phyloP scores from a whole-genome alignment of 2,329 filamentous ascomycete species.

The Metarhizium brunneum region DNA sequence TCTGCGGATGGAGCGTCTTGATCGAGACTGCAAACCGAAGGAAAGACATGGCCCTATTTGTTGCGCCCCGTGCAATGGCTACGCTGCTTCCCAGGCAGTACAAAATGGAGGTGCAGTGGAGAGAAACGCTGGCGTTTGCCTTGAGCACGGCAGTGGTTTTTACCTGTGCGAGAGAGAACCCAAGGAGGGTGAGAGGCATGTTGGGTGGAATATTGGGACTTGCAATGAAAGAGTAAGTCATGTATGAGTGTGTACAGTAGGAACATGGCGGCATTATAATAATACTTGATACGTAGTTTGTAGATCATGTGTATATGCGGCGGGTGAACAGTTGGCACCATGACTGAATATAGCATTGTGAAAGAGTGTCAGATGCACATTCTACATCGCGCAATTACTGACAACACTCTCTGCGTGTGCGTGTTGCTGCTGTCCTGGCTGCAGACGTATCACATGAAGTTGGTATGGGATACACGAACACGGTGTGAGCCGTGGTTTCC shows the following conservation, averaged over 20 bases:
- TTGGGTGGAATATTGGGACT: constrained; percentile 50
- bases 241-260: background rate
- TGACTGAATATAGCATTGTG: too few relatives aligned
- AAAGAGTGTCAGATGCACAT: too few relatives aligned
- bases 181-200: constrained; percentile 55
- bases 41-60: constrained; percentile 72
- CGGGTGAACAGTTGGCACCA: too few relatives aligned
- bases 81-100: constrained; percentile 68
- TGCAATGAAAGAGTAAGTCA: constrained; percentile 32
- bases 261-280: too few relatives aligned
- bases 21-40: constrained; percentile 57
- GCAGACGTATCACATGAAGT: too few relatives aligned
- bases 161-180: constrained; percentile 55
- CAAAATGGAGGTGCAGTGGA: constrained; percentile 50
- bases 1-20: constrained; percentile 77
- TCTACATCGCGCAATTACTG: too few relatives aligned
- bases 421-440: too few relatives aligned
- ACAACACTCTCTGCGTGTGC: too few relatives aligned
- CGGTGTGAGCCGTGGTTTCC: too few relatives aligned
- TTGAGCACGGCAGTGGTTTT: constrained; percentile 61
- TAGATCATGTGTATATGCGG: too few relatives aligned
- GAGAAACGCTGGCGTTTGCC: constrained; percentile 58
- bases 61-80: constrained; percentile 67
- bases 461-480: too few relatives aligned
- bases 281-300: too few relatives aligned